Base-by-base conservation (phyloP, 495 filamentous ascomycete genomes). In the Penicillium nucicola region DNA sequence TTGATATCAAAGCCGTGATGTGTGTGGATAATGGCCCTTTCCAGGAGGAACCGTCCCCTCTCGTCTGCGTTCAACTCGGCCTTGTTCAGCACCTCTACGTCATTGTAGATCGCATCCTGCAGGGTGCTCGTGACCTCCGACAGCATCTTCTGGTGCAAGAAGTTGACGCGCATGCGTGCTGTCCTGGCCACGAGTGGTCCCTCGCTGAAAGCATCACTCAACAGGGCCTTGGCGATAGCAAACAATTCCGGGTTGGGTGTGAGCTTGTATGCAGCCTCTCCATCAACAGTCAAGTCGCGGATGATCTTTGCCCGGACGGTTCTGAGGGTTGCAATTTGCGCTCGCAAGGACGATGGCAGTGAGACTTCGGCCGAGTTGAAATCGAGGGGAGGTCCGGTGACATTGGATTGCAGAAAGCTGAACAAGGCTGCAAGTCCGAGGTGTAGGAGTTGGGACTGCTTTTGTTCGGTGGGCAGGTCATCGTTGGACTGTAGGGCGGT, bases 371-470 rank as follows among this genome's bases (percentile, higher is more conserved):
- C 68, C 6, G 81, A 69, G 35, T 61, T 65, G 61, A 83, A 87
- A 0, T 71, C 61, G n/a, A 89, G 70, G 1, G 84, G 83, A 18
- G 92, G 95, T 0, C 93, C 93, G 12, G 93, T 97, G 43, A 97
- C 87, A 65, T 90, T 97, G 1, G 84, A 84, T 56, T 97, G 93
- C 17, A 97, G 66, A 65, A 97, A 97, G n/a, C 83, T 80, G 59
- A 88, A 79, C 17, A 97, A 74, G 0, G 90, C 84, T 1, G 86
- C 84, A 13, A 86, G 70, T 15, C 82, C 90, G 37, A 93, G 69
- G 18, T 78, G 66, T 38, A 86, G 66, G 25, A 84, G 30, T 41
- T 72, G 72, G 6, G 71, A 76, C 41, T 64, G 61, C 44, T 57
- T 64, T 57, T 70, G 65, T 46, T 66, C 60, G 8, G 48, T 5